Percentiles rank a stretch among this genome's conserved stretches.
Conservation (phyloP, 169 alveolate genomes). For the Perkinsus olseni region DNA sequence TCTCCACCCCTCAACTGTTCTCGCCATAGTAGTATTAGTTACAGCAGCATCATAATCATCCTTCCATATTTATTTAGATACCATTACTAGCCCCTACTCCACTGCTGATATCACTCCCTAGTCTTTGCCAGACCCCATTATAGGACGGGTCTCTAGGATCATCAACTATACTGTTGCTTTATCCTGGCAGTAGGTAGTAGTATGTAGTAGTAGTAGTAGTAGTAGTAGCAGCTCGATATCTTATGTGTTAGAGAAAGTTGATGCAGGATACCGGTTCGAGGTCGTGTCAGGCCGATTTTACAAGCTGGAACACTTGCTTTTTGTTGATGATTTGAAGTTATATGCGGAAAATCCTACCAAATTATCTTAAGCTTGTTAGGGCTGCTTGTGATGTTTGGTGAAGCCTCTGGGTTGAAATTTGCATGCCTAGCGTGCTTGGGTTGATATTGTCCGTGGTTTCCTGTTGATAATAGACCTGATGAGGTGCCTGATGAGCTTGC, state of each 20-base stretch:
- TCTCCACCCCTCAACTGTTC: too few species aligned
- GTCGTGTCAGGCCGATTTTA: not conserved
- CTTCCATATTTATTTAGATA: too few species aligned
- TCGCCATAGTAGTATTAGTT: too few species aligned
- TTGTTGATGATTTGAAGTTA: not conserved
- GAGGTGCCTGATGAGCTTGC: not conserved
- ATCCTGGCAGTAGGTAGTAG: too few species aligned
- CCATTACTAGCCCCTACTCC: too few species aligned
- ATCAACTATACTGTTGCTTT: too few species aligned
- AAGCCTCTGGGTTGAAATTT: not conserved
- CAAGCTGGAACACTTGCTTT: not conserved
- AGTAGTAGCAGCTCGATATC: not conserved
- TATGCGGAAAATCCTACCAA: not conserved
- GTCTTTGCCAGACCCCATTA: too few species aligned
- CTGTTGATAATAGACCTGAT: not conserved
- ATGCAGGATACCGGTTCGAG: not conserved
- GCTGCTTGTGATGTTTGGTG: not conserved
- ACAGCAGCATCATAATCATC: too few species aligned
- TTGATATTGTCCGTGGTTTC: not conserved
- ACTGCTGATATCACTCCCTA: too few species aligned
- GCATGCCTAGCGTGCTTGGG: not conserved
- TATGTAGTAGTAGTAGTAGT: too few species aligned
- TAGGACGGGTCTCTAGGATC: too few species aligned
- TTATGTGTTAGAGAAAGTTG: not conserved
- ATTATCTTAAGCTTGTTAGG: not conserved